Base-by-base conservation (phyloP, 2,329 filamentous ascomycete species). In the Ophiosphaerella herpotricha region DNA sequence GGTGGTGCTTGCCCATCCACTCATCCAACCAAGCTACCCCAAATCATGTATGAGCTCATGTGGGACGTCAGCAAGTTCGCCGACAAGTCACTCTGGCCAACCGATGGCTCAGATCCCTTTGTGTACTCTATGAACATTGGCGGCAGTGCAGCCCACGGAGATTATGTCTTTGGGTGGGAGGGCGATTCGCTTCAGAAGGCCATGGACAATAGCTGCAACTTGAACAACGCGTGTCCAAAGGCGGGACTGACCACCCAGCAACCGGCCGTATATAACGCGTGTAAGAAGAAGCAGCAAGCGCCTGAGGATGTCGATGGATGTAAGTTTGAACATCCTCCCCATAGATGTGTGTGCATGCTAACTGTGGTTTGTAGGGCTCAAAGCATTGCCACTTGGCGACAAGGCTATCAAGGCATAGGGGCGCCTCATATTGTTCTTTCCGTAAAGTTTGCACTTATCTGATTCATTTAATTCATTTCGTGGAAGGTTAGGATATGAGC, bases 1-100 rank as follows among this genome's bases (percentile, higher is more conserved):
- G 78, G 78, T 49, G 78, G 78, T 45, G 61, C 70, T 29, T 81
- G 78, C 74, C 78, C 78, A 4, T 70, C 75, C 5, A 60, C 60
- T 4, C 65, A 69, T 47, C 66, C 67, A 32, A 54, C 59, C 44
- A 71, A 71, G 66, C 60, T 71, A 16, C 67, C 67, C 14, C 66
- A 71, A 52, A 41, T 71, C 48, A 71, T 71, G 67, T 71, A 71
- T 59, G 67, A 71, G 48, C 56, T 71, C 32, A 71, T 71, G 66
- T 71, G 66, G 67, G 64, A 71, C 41, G 63, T 70, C 8, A 66
- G 55, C 48, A 58, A 56, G 39, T 69, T 69, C 42, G 51, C 65
- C 46, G 64, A 71, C 55, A 58, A 55, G 56, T 63, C 41, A 55
- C 37, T 64, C 36, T 70, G 66, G 65, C 67, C 67, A n/a, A 61